These are phyloP conservation scores for Xerocomellus dryophilus DNA, from an alignment of 768 basidiomycete genomes.

Conservation along the genomic window DNA sequence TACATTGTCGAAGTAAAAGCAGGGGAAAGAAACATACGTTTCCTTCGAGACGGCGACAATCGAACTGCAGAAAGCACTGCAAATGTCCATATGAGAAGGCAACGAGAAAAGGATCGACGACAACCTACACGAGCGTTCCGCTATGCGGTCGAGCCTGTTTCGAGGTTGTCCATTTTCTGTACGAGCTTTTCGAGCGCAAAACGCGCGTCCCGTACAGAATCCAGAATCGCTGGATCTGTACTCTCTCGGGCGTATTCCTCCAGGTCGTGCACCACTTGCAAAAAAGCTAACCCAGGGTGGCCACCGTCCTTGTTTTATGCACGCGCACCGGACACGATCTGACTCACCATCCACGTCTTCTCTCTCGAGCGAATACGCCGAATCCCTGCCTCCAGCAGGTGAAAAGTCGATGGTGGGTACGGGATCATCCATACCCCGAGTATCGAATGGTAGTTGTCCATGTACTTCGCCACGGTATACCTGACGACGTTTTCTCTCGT, in stretches of 20 bases:
- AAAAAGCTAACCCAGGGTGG: slow-evolving; percentile 43
- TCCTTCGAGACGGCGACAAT: slow-evolving; percentile 61
- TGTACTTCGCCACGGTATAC: slow-evolving; percentile 83
- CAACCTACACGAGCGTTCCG: slow-evolving; percentile 73
- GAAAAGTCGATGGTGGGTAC: slow-evolving; percentile 80
- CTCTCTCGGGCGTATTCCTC: slow-evolving; percentile 51
- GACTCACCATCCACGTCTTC: slow-evolving; percentile 68
- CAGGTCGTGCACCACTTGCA: slow-evolving; percentile 62
- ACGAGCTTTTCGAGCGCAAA: slow-evolving; percentile 64
- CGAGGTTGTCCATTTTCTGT: slow-evolving; percentile 73
- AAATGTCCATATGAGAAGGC: slow-evolving; percentile 5
- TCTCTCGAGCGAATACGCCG: slow-evolving; percentile 63
- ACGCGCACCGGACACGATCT: slow-evolving; percentile 37
- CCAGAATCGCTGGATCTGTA: slow-evolving; percentile 45
- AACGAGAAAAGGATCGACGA: not conserved
- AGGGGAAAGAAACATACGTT: slow-evolving; percentile 49
- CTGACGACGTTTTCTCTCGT: slow-evolving; percentile 78
- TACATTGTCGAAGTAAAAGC: not conserved
- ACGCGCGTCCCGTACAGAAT: slow-evolving; percentile 62
- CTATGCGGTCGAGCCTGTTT: slow-evolving; percentile 78
- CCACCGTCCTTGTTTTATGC: not conserved
- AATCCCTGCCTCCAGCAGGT: slow-evolving; percentile 60
- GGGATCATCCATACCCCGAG: slow-evolving; percentile 74
- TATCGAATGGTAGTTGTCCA: slow-evolving; percentile 84
- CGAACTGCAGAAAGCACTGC: slow-evolving; percentile 77